A percentile compares a stretch with the other conserved stretches of the same genome.
These are phyloP conservation scores for Eucalyptus pauciflora DNA, from an alignment of 345 rosid species.

Conservation along the genomic window DNA sequence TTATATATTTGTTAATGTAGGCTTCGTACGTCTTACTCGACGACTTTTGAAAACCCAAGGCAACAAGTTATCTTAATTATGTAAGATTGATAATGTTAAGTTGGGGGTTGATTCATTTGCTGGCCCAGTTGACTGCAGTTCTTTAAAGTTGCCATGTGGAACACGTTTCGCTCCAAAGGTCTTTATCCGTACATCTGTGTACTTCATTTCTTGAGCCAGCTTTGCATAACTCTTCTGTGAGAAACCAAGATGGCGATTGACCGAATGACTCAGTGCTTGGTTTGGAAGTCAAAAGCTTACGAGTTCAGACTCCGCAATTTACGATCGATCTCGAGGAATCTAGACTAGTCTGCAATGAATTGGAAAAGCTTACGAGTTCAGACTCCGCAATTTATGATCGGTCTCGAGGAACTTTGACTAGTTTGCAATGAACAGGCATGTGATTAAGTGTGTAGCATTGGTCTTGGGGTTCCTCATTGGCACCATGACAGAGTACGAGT, in stretches of 20 bases:
- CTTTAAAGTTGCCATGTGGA: background rate
- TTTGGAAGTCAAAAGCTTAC: background rate
- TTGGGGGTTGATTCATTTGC: background rate
- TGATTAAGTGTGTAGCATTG: too few species aligned
- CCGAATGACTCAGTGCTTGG: background rate
- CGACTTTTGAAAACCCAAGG: background rate
- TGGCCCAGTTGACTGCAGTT: background rate
- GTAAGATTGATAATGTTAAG: background rate
- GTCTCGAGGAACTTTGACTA: background rate
- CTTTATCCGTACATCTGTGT: background rate
- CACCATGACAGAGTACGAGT: background rate
- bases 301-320: background rate
- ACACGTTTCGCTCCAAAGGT: background rate
- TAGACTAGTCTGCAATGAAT: background rate
- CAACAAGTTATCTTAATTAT: background rate
- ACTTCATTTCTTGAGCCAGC: background rate
- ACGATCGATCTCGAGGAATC: background rate
- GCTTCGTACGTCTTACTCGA: background rate
- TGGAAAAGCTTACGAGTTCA: background rate
- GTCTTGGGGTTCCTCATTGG: background rate
- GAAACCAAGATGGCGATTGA: background rate
- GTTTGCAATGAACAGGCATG: background rate
- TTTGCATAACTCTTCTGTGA: background rate
- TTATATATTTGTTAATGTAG: background rate
- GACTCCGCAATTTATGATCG: background rate